Evolutionary conservation across 1,284 basidiomycete genomes (phyloP), one percentile per base, ranked within the genome.

Genomic region (Pyrrhoderma noxium): DNA sequence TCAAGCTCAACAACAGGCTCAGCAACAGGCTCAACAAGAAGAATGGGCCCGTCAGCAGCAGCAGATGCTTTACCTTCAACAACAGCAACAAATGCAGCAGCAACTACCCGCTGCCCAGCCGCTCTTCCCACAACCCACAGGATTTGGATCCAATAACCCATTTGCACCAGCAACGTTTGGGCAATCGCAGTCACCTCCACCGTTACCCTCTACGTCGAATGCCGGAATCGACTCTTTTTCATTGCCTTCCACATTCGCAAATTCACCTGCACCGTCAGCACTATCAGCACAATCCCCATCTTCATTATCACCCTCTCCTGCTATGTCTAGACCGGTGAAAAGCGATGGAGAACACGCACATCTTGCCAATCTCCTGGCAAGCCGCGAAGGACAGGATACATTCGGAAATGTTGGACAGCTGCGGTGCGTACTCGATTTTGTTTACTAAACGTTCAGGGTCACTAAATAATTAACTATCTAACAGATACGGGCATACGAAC

Each of bases 101-200:
- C 74, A 75, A 56, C 63, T 66, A 51, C 62, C 60, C 42, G 60
- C 67, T 38, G 58, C 59, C 35, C 76, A 76, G 53, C 72, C 71
- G 9, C 60, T 84, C 7, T 65, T 72, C 40, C 62, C 75, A 8
- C 84, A 86, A 58, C 79, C 82, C 34, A 91, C 80, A 37, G 86
- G 80, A 50, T 91, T 85, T 60, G 84, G 82, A 13, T 90, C 91
- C 40, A 98, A 98, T 75, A 98, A 98, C 65, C 94, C 94, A 0
- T 97, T 96, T 62, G 88, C 87, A 0, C 76, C 73, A 2, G 58
- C 66, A 16, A 55, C 68, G 43, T 65, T 68, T n/a, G 27, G 27
- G 11, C 27, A 31, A 31, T 49, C 56, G 52, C 54, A 55, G 54
- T 64, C 68, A 44, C 70, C 72, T 50, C 70, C 67, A 60, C 57